Evolutionary conservation across 768 basidiomycete genomes (phyloP), one percentile per base, ranked within the genome.

Genomic region (Naganishia friedmannii): DNA sequence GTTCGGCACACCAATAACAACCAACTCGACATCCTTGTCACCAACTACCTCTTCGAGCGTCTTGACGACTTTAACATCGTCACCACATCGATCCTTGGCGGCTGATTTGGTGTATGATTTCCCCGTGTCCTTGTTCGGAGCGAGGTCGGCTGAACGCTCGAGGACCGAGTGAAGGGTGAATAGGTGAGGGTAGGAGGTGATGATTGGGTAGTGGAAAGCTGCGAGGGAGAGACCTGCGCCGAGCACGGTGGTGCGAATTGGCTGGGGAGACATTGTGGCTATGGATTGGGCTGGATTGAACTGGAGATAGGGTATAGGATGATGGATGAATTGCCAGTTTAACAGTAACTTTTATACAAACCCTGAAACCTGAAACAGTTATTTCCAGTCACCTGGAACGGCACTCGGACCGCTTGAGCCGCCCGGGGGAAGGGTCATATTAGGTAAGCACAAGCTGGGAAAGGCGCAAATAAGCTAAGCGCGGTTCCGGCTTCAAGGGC

Each of bases 141-240:
- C 5, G 57, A 55, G 26, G 19, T 57, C 55, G 0, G 90, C 89
- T 74, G 87, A 88, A 65, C 90, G 85, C 78, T 91, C 88, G 69
- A 91, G 83, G 57, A 92, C 88, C n/a, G 90, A 85, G 73, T 88
- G 84, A 42, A 92, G 85, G 10, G 82, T 85, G 83, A 91, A 92
- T 58, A 86, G 80, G 29, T 89, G 83, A 0, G 90, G 88, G 23
- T 89, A 83, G 2, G 89, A 86, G 67, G 88, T 85, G 68, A 93
- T 82, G 79, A 92, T 89, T 0, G 92, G 91, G 68, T 88, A 75
- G 79, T 93, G 92, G 82, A 93, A 92, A 2, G 89, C 89, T 48
- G 88, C 82, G 42, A 88, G 88, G 23, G 88, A 85, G 70, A 92
- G 86, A 45, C 70, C 71, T 34, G 71, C 65, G 53, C 56, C 56